Percentiles rank a stretch among this genome's conserved stretches.
Conservation (phyloP, 345 rosid genomes). For the Eucalyptus paniculata region DNA sequence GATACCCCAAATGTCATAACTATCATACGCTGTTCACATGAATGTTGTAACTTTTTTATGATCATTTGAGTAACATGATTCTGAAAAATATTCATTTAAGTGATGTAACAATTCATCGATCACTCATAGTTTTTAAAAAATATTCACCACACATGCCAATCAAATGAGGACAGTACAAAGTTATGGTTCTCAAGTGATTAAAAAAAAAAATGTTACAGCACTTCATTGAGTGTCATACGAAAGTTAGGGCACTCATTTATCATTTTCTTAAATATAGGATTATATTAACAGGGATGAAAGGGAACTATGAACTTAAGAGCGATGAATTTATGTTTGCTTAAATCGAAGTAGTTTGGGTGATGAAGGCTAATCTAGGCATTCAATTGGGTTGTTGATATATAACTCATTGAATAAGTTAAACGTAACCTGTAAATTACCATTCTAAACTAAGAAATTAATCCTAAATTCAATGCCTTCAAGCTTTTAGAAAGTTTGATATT, state of each 20-base stretch:
- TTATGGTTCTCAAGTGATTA: not conserved
- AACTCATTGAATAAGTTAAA: not conserved
- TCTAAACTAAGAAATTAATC: not conserved
- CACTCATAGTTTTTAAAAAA: not conserved
- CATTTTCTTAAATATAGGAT: not conserved
- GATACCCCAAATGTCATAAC: not conserved
- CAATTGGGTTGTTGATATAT: not conserved
- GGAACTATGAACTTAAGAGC: not conserved
- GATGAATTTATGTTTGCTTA: too few relatives aligned
- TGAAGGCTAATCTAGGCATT: too few relatives aligned
- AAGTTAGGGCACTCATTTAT: not conserved
- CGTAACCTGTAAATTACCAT: not conserved
- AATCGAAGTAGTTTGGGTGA: too few relatives aligned
- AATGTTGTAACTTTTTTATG: not conserved
- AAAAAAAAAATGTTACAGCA: not conserved
- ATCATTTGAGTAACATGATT: not conserved
- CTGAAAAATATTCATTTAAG: not conserved
- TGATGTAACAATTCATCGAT: too few relatives aligned
- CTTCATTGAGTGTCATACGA: not conserved
- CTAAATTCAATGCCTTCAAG: not conserved
- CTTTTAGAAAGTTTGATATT: not conserved
- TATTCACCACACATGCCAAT: not conserved
- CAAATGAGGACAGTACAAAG: not conserved
- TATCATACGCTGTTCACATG: rapidly evolving
- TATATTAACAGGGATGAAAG: too few relatives aligned